phyloP scores from a whole-genome alignment of 2,329 filamentous ascomycete species.

The Aureobasidium zeae region DNA sequence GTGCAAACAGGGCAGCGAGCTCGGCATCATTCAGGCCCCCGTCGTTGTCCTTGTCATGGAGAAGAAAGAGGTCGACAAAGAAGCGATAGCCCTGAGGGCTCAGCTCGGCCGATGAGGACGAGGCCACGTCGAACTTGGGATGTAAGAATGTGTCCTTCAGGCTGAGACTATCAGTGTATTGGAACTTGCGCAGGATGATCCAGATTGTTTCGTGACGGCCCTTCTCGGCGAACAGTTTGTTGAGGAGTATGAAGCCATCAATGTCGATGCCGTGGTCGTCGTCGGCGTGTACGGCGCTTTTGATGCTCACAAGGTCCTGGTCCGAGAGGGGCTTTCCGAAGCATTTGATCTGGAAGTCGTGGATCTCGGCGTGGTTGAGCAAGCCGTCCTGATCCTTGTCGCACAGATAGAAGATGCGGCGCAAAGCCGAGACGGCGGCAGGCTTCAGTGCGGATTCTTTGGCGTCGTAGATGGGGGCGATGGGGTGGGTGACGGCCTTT shows the following conservation, averaged over 20 bases:
- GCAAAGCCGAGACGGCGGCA: slow-evolving; percentile 74
- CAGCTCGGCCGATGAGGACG: slow-evolving; percentile 84
- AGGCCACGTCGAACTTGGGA: slow-evolving; percentile 88
- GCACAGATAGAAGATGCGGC: slow-evolving; percentile 87
- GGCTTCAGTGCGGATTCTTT: slow-evolving; percentile 84
- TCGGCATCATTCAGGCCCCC: slow-evolving; percentile 84
- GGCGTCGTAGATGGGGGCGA: slow-evolving; percentile 91
- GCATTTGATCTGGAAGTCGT: slow-evolving; percentile 81
- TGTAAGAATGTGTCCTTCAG: slow-evolving; percentile 85
- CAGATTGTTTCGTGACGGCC: slow-evolving; percentile 96
- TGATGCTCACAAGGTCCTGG: slow-evolving; percentile 84
- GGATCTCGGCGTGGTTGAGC: slow-evolving; percentile 81
- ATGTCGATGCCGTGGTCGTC: slow-evolving; percentile 63
- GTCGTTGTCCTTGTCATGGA: slow-evolving; percentile 96
- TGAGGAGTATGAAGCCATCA: slow-evolving; percentile 76
- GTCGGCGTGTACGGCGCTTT: slow-evolving; percentile 58
- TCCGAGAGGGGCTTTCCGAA: slow-evolving; percentile 78
- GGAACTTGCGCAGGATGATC: slow-evolving; percentile 90
- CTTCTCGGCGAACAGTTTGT: slow-evolving; percentile 95
- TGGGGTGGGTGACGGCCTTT: slow-evolving; percentile 94
- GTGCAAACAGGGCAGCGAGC: slow-evolving; percentile 77
- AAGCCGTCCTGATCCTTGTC: slow-evolving; percentile 95
- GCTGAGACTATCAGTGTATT: slow-evolving; percentile 91
- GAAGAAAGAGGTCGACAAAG: slow-evolving; percentile 89
- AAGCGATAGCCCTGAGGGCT: slow-evolving; percentile 93